Conservation (phyloP, 495 filamentous ascomycete species). For the Astrothelium subdiscretum region DNA sequence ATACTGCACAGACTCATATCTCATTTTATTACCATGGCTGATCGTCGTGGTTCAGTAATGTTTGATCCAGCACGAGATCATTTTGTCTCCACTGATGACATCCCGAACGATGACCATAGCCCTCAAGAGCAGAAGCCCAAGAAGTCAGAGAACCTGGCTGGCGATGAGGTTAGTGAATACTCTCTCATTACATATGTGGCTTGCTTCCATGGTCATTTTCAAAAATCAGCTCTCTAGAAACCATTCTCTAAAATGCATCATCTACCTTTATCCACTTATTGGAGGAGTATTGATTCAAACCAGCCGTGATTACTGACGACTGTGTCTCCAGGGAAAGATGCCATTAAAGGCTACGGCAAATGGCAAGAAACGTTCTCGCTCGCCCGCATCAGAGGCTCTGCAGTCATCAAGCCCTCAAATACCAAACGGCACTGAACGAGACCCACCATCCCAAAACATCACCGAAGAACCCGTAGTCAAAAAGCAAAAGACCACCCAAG, state of each 20-base stretch:
- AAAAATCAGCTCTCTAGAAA: too few relatives aligned
- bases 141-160: background rate
- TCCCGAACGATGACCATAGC: slow-evolving; percentile 2
- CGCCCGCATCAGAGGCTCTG: background rate
- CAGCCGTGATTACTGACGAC: background rate
- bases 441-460: background rate
- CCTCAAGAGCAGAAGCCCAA: background rate
- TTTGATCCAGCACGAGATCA: slow-evolving; percentile 37
- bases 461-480: background rate
- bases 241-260: too few relatives aligned
- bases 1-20: background rate
- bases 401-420: background rate
- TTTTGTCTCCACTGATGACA: slow-evolving; percentile 21
- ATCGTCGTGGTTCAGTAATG: slow-evolving; percentile 23
- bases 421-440: background rate
- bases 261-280: too few relatives aligned
- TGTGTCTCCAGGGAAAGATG: background rate
- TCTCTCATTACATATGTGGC: too few relatives aligned
- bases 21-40: background rate
- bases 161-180: background rate
- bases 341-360: background rate
- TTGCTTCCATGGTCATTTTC: too few relatives aligned
- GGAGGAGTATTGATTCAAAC: too few relatives aligned
- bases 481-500: background rate
- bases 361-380: slow-evolving; percentile 9